Conservation (phyloP, 495 filamentous ascomycete genomes). For the Immersiella caudata region DNA sequence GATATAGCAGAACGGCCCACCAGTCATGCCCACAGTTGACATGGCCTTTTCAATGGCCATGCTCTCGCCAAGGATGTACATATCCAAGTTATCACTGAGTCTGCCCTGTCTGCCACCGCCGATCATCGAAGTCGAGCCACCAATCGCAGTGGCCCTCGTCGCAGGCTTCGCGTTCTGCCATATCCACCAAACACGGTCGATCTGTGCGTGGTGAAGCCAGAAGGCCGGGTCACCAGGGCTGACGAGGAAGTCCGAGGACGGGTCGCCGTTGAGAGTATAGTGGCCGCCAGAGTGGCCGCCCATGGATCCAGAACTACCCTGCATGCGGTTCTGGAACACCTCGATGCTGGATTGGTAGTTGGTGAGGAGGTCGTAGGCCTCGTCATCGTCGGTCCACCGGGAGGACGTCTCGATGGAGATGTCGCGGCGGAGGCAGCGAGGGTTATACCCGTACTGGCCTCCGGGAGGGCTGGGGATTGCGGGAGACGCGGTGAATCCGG, state of each 20-base stretch:
- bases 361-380: conserved; percentile 44
- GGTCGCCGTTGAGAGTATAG: conserved; percentile 42
- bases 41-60: conserved; percentile 22
- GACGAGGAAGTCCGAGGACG: conserved; percentile 56
- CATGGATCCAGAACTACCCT: conserved; percentile 36
- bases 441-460: conserved; percentile 48
- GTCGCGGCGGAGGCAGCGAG: conserved; percentile 67
- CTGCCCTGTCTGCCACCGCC: background rate
- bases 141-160: conserved; percentile 39
- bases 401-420: conserved; percentile 59
- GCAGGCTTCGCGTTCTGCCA: conserved; percentile 64
- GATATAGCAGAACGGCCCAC: background rate
- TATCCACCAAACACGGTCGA: conserved; percentile 47
- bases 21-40: background rate
- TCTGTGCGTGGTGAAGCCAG: background rate
- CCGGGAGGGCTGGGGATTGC: background rate
- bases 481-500: background rate
- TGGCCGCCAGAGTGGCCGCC: conserved; percentile 68
- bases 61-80: conserved; percentile 24
- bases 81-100: conserved; percentile 25
- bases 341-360: conserved; percentile 45
- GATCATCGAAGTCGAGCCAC: conserved; percentile 24
- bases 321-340: conserved; percentile 53
- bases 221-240: conserved; percentile 47
- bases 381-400: conserved; percentile 34